Base-by-base conservation (phyloP, 2,329 filamentous ascomycete genomes). In the Fusarium chuoi region DNA sequence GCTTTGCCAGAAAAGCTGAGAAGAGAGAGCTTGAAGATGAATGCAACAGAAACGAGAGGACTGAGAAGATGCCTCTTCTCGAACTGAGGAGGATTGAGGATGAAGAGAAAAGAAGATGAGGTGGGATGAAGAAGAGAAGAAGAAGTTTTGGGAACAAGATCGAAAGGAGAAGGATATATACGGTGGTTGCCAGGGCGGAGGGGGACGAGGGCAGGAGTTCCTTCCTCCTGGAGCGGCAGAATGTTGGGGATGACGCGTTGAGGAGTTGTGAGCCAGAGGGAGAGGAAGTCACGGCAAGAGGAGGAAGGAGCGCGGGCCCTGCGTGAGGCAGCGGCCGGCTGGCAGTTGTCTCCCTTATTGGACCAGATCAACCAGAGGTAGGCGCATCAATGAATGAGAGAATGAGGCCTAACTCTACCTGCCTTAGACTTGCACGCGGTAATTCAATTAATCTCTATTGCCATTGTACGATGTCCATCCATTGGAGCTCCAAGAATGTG, bases 191-290 rank as follows among this genome's bases (percentile, higher is more conserved):
- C 44, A 17, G 17, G 18, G 49, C n/a, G 18, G 48, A 55, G 64
- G 42, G 30, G 44, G 30, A 30, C 24, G 51, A 67, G 58, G 64
- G 71, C 51, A 64, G 55, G 70, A 62, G 69, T 52, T 70, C 76
- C 66, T 78, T 76, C 76, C 73, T 46, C 70, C 54, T 57, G 35
- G 45, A 62, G 26, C 42, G 41, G 51, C 26, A 42, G 39, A 56
- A 42, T 65, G 71, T 76, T 78, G 68, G 63, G 76, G 45, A 59
- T 74, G 71, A 74, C 42, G 58, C 51, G 62, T 71, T 65, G 66
- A 44, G 65, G 52, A 44, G 44, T 38, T 39, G 30, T 28, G 65
- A 62, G 28, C n/a, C 35, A 26, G n/a, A 46, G 38, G 30, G 14
- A 6, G 48, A 69, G 72, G 64, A 71, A 77, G 68, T 64, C 54